Base-by-base conservation (phyloP, 2,329 filamentous ascomycete genomes). In the Tolypocladium ophioglossoides region DNA sequence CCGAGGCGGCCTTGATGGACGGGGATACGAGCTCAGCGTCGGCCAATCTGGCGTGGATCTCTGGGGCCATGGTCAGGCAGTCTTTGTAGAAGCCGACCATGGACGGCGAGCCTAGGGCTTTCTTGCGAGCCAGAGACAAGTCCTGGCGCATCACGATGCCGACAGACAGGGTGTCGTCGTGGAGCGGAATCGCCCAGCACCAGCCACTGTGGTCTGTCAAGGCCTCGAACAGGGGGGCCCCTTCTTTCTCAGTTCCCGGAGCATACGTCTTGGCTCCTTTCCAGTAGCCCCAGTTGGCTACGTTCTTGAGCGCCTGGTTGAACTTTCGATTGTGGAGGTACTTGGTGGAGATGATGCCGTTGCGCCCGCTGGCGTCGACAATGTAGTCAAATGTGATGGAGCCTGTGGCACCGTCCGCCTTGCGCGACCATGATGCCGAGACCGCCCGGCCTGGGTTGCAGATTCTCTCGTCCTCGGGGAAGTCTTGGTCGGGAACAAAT, bases 271-370 rank as follows among this genome's bases (percentile, higher is more conserved):
- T 63, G 11, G 61, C 65, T 5, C 64, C 65, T 51, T 71, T 69
- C 66, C 68, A 79, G 58, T 79, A 80, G 0, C 63, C 71, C 77
- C 76, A 79, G 52, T 57, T 73, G 7, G 77, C 76, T 11, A 77
- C 55, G 54, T 77, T 79, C 64, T 78, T 78, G 22, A 79, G 63
- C 0, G 66, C 71, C 44, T 74, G 56, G 59, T 78, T 79, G 58
- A 66, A 74, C 7, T 62, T 64, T 1, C 77, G 70, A 57, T 77
- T 76, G 62, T 75, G 77, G 30, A 74, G 53, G 57, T 78, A 78
- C 58, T 75, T 75, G 24, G 72, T 78, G 51, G 64, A 70, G 9
- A 79, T 24, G 3, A 79, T 50, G 2, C 76, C 76, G 1, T 55
- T 57, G 12, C 76, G 67, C 2, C 77, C 77, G 51, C 66, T 73